Evolutionary conservation across 2,329 filamentous ascomycete species (phyloP).

Genomic region (Curvularia lunata): DNA sequence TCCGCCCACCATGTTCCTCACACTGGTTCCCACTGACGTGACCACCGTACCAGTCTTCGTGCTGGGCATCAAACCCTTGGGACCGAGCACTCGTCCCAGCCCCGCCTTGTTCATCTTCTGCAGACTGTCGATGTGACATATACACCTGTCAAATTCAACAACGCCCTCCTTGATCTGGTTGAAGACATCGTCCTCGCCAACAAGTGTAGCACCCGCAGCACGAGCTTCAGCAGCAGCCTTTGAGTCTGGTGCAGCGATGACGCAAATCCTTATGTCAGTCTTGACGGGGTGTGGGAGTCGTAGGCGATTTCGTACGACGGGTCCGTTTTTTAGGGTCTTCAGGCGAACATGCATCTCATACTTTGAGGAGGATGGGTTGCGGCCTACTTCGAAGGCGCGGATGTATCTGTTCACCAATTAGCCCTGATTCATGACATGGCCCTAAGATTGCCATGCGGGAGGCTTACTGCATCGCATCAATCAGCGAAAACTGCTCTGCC

Average conservation of each 20-base stretch:
- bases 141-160: slow-evolving; percentile 85
- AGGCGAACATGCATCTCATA: slow-evolving; percentile 89
- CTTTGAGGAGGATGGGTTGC: slow-evolving; percentile 73
- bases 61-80: slow-evolving; percentile 90
- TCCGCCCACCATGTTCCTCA: slow-evolving; percentile 82
- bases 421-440: neutral
- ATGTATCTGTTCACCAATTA: slow-evolving; percentile 70
- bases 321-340: slow-evolving; percentile 82
- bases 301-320: slow-evolving; percentile 85
- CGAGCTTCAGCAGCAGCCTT: slow-evolving; percentile 75
- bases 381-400: slow-evolving; percentile 89
- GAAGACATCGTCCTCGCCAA: slow-evolving; percentile 87
- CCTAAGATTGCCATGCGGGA: neutral
- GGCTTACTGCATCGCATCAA: slow-evolving; percentile 87
- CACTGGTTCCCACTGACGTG: slow-evolving; percentile 73
- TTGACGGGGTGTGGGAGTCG: slow-evolving; percentile 88
- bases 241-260: slow-evolving; percentile 85
- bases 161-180: slow-evolving; percentile 75
- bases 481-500: slow-evolving; percentile 77
- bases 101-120: slow-evolving; percentile 80
- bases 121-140: slow-evolving; percentile 82
- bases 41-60: slow-evolving; percentile 88
- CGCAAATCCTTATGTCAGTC: slow-evolving; percentile 86
- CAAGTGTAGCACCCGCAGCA: slow-evolving; percentile 78
- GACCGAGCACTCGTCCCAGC: slow-evolving; percentile 82